Conservation (phyloP, 495 filamentous ascomycete genomes). For the Aspergillus diversus region DNA sequence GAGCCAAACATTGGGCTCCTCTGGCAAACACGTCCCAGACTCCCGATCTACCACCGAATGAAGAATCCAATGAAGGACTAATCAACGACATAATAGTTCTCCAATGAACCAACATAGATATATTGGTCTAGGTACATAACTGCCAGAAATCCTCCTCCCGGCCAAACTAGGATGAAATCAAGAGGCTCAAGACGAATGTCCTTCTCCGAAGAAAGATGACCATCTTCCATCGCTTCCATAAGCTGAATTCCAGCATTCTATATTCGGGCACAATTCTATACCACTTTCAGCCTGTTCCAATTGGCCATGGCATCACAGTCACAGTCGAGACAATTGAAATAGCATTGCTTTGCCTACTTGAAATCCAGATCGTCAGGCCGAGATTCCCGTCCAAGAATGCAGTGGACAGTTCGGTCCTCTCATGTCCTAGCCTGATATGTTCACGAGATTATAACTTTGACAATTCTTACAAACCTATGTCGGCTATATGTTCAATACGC, state of each 20-base stretch:
- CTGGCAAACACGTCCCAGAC: neutral
- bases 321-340: neutral
- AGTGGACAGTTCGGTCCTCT: no score
- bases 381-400: no score
- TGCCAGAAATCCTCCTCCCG: constrained; percentile 4
- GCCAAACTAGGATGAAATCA: constrained; percentile 5
- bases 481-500: no score
- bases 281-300: constrained; percentile 30
- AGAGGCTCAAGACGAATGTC: no score
- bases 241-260: constrained; percentile 32
- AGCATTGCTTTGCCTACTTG: neutral
- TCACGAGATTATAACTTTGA: no score
- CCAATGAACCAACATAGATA: constrained; percentile 11
- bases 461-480: no score
- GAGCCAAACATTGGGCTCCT: no score
- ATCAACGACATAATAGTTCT: constrained; percentile 15
- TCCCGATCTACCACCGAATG: neutral
- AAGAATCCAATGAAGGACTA: constrained; percentile 10
- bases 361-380: neutral
- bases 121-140: constrained; percentile 8
- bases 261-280: constrained; percentile 34
- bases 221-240: constrained; percentile 6
- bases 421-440: no score
- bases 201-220: no score
- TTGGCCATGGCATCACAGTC: constrained; percentile 20